A percentile compares a stretch with the other conserved stretches of the same genome.
These are phyloP conservation scores for Sugiyamaella xylanicola DNA, from an alignment of 1,139 yeast species.

Conservation along the genomic window DNA sequence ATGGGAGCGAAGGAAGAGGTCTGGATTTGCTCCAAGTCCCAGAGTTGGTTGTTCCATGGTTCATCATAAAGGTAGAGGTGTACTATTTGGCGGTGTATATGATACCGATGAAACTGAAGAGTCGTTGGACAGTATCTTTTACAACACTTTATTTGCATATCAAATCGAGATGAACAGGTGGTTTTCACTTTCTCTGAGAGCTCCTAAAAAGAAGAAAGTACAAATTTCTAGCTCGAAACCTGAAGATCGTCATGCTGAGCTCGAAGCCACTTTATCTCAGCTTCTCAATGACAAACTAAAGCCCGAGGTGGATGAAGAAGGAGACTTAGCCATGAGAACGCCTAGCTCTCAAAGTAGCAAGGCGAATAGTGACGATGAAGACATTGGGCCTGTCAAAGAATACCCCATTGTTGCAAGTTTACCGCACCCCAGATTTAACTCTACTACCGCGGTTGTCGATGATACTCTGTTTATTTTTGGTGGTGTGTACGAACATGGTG, in stretches of 20 bases:
- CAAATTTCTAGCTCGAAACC: slow-evolving; percentile 31
- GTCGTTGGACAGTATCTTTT: slow-evolving; percentile 79
- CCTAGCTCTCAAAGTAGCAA: background rate
- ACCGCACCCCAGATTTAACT: slow-evolving; percentile 90
- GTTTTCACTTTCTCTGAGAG: slow-evolving; percentile 72
- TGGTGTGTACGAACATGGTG: slow-evolving; percentile 88
- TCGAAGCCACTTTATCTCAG: slow-evolving; percentile 76
- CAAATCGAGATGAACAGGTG: slow-evolving; percentile 88
- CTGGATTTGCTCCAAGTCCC: slow-evolving; percentile 86
- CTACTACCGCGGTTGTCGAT: slow-evolving; percentile 82
- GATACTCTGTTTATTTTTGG: slow-evolving; percentile 87
- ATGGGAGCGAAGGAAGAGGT: slow-evolving; percentile 88
- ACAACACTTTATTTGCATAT: slow-evolving; percentile 76
- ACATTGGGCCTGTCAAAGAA: slow-evolving; percentile 49
- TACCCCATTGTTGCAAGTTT: slow-evolving; percentile 60
- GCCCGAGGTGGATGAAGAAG: slow-evolving; percentile 59
- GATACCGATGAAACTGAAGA: slow-evolving; percentile 97
- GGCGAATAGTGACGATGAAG: slow-evolving; percentile 38
- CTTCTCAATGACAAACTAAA: slow-evolving; percentile 64
- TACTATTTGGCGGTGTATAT: slow-evolving; percentile 92
- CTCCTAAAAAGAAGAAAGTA: slow-evolving; percentile 55
- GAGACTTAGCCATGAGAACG: slow-evolving; percentile 43
- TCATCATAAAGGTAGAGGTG: slow-evolving; percentile 88
- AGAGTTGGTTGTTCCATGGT: slow-evolving; percentile 95
- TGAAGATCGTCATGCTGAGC: slow-evolving; percentile 67